A percentile compares a stretch with the other conserved stretches of the same genome.
Evolutionary conservation across 1,284 basidiomycete genomes (phyloP).

Genomic region (Grifola frondosa): DNA sequence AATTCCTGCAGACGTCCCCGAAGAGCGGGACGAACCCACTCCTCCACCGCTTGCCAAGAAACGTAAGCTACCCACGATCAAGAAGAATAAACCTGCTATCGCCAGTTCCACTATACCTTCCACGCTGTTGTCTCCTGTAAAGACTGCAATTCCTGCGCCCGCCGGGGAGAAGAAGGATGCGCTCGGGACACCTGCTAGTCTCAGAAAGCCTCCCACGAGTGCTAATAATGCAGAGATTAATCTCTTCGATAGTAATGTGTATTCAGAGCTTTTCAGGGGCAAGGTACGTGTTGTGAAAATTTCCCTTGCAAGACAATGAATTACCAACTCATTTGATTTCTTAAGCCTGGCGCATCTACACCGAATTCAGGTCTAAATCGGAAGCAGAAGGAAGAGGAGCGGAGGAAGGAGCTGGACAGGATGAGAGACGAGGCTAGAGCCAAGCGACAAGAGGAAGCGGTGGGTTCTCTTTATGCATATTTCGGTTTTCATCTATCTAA

Average conservation of each 20-base stretch:
- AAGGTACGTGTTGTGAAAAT: slow-evolving; percentile 42
- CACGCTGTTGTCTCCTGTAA: slow-evolving; percentile 26
- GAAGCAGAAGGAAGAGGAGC: slow-evolving; percentile 67
- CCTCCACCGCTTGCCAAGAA: slow-evolving; percentile 48
- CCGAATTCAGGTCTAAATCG: slow-evolving; percentile 57
- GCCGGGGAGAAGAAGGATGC: slow-evolving; percentile 22
- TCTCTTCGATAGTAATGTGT: slow-evolving; percentile 58
- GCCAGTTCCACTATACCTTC: slow-evolving; percentile 30
- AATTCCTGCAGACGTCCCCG: slow-evolving; percentile 4
- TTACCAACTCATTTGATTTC: background rate
- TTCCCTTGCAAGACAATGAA: slow-evolving; percentile 1
- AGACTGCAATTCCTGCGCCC: slow-evolving; percentile 22
- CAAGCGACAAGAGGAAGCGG: slow-evolving; percentile 55
- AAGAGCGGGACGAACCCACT: slow-evolving; percentile 18
- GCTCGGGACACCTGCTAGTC: slow-evolving; percentile 23
- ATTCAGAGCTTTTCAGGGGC: slow-evolving; percentile 61
- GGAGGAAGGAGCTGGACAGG: slow-evolving; percentile 63
- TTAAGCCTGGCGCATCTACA: slow-evolving; percentile 48
- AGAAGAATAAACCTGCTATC: slow-evolving; percentile 58
- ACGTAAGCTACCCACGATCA: slow-evolving; percentile 68
- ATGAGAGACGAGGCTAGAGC: slow-evolving; percentile 70
- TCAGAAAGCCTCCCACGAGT: slow-evolving; percentile 38
- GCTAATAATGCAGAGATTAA: slow-evolving; percentile 58
- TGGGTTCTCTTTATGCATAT: slow-evolving; percentile 31
- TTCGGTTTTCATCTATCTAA: background rate